Base-by-base conservation (phyloP, 148 eudicot genomes). In the Amaranthus palmeri region DNA sequence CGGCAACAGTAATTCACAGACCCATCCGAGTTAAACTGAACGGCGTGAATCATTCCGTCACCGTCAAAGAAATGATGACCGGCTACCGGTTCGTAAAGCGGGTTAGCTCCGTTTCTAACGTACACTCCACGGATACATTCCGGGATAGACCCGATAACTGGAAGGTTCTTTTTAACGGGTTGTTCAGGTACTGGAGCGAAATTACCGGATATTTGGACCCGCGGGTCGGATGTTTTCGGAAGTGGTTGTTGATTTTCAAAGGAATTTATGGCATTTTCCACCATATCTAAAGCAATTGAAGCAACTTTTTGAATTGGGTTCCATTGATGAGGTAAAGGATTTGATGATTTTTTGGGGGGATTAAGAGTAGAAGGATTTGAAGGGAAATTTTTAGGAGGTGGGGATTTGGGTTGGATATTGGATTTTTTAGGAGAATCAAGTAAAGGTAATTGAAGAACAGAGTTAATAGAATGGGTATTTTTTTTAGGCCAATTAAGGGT, bases 11-110 rank as follows among this genome's bases (percentile, higher is more conserved):
- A 87, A 72, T 83, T 81, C 0, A 80, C 91, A 0, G 83, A 54
- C 0, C 86, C 88, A 53, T 78, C 61, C 0, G 43, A 9, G 46
- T 72, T 45, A 68, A 89, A 78, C 3, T 67, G 54, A 0, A 89
- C 95, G 10, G 95, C 86, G 69, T 87, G 91, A 13, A 89, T 83
- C 95, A 89, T 89, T 4, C 95, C 95, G 46, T 89, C 95, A 0
- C 95, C 95, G 73, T 89, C 95, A 54, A 89, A 89, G 55, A 89
- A 78, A 73, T 89, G 95, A 70, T 89, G 95, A 7, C 95, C 95
- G 48, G 89, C 82, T 7, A 69, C 56, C 11, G 95, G 95, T 36
- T 82, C 84, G 64, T 82, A 81, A 3, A 83, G 75, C 4, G 95
- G 95, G 81, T 89, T 89, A 0, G 95, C 95, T 0, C 95, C 95